These are phyloP conservation scores for Papiliotrema flavescens DNA, from an alignment of 1,284 basidiomycete species.

Conservation along the genomic window DNA sequence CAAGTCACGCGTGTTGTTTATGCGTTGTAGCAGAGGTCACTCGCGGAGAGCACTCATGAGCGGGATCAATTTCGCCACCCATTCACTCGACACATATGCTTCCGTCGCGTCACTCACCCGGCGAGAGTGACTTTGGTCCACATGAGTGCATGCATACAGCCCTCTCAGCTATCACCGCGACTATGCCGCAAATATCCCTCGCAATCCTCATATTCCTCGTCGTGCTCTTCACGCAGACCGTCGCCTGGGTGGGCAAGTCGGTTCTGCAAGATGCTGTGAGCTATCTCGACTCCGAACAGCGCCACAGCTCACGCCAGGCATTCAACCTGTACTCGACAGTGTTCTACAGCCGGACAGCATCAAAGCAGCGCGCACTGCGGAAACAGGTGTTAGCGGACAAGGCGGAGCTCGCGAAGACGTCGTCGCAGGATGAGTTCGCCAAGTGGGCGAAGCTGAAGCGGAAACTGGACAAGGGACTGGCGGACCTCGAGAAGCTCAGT, in stretches of 20 bases:
- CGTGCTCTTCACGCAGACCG: constrained; percentile 73
- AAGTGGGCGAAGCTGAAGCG: constrained; percentile 95
- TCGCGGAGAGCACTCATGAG: background rate
- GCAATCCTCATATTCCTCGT: constrained; percentile 74
- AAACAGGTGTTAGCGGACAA: constrained; percentile 72
- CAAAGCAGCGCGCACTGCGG: constrained; percentile 66
- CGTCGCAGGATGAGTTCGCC: constrained; percentile 95
- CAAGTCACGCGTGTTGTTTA: background rate
- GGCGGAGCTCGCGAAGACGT: constrained; percentile 81
- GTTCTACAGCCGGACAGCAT: constrained; percentile 58
- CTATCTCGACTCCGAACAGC: constrained; percentile 15
- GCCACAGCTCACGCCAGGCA: constrained; percentile 50
- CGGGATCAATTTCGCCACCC: background rate
- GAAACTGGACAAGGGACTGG: constrained; percentile 87
- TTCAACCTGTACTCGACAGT: constrained; percentile 66
- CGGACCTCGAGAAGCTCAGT: constrained; percentile 91
- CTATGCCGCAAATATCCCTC: constrained; percentile 49
- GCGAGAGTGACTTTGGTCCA: no score
- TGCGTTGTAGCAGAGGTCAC: background rate
- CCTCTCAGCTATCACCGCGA: constrained; percentile 4
- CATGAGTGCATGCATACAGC: no score
- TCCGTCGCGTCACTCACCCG: no score
- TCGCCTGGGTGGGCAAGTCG: constrained; percentile 82
- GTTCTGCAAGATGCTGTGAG: constrained; percentile 73
- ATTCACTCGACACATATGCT: background rate